Conservation (phyloP, 169 alveolate species). For the Theileria luwenshuni region DNA sequence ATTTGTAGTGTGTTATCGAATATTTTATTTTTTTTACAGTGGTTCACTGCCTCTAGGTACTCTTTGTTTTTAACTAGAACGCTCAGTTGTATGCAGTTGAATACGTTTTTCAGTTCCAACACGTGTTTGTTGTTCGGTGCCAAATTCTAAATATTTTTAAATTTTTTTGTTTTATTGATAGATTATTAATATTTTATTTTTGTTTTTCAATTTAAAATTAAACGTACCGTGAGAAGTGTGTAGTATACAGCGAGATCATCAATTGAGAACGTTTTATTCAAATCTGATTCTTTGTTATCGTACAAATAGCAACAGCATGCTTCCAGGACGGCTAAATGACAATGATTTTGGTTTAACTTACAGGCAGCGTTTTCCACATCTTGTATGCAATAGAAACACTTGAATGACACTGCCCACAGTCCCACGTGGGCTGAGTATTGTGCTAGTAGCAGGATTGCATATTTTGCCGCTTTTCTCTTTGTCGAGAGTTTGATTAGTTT, state of each 20-base stretch:
- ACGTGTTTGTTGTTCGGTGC: slow-evolving; percentile 60
- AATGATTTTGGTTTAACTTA: slow-evolving; percentile 3
- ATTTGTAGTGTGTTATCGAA: slow-evolving; percentile 42
- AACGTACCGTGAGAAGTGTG: slow-evolving; percentile 49
- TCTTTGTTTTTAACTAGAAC: slow-evolving; percentile 47
- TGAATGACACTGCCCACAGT: slow-evolving; percentile 56
- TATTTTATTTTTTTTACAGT: slow-evolving; percentile 39
- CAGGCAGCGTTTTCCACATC: slow-evolving; percentile 59
- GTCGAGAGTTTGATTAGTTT: slow-evolving; percentile 54
- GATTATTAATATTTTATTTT: background rate
- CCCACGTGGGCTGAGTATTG: slow-evolving; percentile 68
- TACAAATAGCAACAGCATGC: slow-evolving; percentile 67
- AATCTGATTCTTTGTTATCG: slow-evolving; percentile 18
- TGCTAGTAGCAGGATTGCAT: slow-evolving; percentile 59
- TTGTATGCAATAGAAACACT: slow-evolving; percentile 65
- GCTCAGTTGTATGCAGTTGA: slow-evolving; percentile 52
- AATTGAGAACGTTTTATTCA: slow-evolving; percentile 1
- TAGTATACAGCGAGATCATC: slow-evolving; percentile 57
- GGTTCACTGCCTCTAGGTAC: slow-evolving; percentile 41
- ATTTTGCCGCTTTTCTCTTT: slow-evolving; percentile 55
- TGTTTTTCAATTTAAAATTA: no score
- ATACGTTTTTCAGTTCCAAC: slow-evolving; percentile 36
- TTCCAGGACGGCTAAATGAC: slow-evolving; percentile 40
- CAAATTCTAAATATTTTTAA: slow-evolving; percentile 27
- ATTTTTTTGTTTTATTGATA: background rate